phyloP scores from a whole-genome alignment of 345 rosid species.

The Carallia brachiata region DNA sequence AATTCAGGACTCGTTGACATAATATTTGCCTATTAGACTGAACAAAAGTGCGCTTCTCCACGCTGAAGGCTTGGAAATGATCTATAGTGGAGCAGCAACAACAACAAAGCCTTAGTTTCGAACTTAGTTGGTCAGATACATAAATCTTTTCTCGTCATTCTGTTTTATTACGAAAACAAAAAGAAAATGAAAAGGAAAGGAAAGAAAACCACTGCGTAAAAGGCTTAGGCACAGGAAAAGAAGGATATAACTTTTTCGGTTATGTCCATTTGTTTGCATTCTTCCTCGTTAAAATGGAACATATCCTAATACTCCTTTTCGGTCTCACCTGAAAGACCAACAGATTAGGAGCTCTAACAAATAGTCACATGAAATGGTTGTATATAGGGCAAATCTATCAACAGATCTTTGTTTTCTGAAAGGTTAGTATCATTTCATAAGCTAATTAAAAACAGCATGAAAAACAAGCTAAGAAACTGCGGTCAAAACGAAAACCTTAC shows the following conservation, averaged over 20 bases:
- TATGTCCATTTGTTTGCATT: not conserved
- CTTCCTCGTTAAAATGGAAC: not conserved
- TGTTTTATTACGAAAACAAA: too few relatives aligned
- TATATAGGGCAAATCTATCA: not conserved
- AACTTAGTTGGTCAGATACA: too few relatives aligned
- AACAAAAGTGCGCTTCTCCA: not conserved
- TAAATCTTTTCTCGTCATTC: too few relatives aligned
- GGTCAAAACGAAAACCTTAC: too few relatives aligned
- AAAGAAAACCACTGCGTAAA: not conserved
- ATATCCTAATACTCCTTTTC: not conserved
- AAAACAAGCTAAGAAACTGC: too few relatives aligned
- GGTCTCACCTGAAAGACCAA: not conserved
- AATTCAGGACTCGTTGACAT: not conserved
- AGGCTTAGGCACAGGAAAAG: too few relatives aligned
- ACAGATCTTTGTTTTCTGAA: too few relatives aligned
- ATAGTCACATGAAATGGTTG: not conserved
- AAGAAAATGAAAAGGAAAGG: not conserved
- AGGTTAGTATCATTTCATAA: too few relatives aligned
- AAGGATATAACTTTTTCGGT: constrained; percentile 8
- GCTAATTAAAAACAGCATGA: too few relatives aligned
- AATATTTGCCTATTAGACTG: not conserved
- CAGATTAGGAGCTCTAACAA: not conserved
- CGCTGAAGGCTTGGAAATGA: not conserved
- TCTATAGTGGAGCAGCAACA: not conserved
- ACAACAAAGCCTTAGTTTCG: not conserved